A percentile compares a stretch with the other conserved stretches of the same genome.
Evolutionary conservation across 495 filamentous ascomycete genomes (phyloP).

Genomic region (Penicillium mononematosum): DNA sequence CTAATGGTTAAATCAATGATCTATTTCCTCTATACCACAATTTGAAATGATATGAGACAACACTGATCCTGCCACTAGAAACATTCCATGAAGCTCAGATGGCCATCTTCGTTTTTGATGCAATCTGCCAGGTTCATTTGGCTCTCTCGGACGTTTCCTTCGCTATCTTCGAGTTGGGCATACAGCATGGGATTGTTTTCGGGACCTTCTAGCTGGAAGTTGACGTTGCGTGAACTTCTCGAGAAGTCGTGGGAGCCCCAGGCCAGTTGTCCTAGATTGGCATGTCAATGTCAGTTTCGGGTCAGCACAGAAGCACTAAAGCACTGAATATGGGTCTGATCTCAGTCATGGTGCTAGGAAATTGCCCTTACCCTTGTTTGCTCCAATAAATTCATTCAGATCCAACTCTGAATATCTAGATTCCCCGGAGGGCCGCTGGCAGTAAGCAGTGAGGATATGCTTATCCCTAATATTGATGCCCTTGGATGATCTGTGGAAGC

Average conservation of each 20-base stretch:
- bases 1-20: background rate
- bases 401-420: constrained; percentile 27
- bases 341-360: no score
- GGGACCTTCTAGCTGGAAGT: constrained; percentile 23
- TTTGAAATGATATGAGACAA: background rate
- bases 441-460: constrained; percentile 27
- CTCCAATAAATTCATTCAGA: constrained; percentile 21
- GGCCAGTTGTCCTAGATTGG: constrained; percentile 20
- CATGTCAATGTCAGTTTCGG: background rate
- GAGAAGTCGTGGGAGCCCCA: constrained; percentile 24
- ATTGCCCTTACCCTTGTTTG: constrained; percentile 21
- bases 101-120: constrained; percentile 34
- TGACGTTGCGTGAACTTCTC: constrained; percentile 14
- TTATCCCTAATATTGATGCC: constrained; percentile 23
- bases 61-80: constrained; percentile 13
- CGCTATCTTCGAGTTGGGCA: constrained; percentile 18
- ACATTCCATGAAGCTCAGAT: constrained; percentile 28
- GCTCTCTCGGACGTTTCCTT: constrained; percentile 11
- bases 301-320: background rate
- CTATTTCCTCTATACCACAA: background rate
- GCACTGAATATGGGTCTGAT: background rate
- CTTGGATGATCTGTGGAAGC: constrained; percentile 30
- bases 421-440: constrained; percentile 21
- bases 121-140: constrained; percentile 25
- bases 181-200: constrained; percentile 21